A percentile compares a stretch with the other conserved stretches of the same genome.
Conservation (phyloP, 768 basidiomycete species). For the Serpula lacrymans region DNA sequence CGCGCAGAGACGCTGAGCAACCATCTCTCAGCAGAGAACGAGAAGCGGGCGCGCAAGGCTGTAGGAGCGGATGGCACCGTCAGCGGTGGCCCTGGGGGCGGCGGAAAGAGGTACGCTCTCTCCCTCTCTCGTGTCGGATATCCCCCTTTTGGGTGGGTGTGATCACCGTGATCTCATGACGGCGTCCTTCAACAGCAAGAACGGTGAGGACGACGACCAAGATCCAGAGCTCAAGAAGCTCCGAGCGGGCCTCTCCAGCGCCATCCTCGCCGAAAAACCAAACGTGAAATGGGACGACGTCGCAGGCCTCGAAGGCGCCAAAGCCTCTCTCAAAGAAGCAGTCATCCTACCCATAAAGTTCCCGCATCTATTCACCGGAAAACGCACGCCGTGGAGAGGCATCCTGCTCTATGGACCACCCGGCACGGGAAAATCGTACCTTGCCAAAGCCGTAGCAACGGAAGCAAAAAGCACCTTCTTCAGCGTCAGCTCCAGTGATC, state of each 20-base stretch:
- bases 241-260: slow-evolving; percentile 81
- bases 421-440: slow-evolving; percentile 94
- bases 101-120: slow-evolving; percentile 44
- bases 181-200: slow-evolving; percentile 30
- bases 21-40: slow-evolving; percentile 62
- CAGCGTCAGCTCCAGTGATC: slow-evolving; percentile 89
- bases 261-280: slow-evolving; percentile 90
- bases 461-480: slow-evolving; percentile 99
- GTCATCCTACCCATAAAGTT: slow-evolving; percentile 99
- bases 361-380: slow-evolving; percentile 97
- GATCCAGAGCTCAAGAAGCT: slow-evolving; percentile 97
- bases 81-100: slow-evolving; percentile 23
- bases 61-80: slow-evolving; percentile 48
- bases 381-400: slow-evolving; percentile 95
- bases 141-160: too few relatives aligned
- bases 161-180: neutral
- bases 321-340: slow-evolving; percentile 95
- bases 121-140: neutral
- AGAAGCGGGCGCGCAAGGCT: slow-evolving; percentile 49
- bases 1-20: slow-evolving; percentile 91
- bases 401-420: slow-evolving; percentile 97
- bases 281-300: slow-evolving; percentile 99
- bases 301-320: slow-evolving; percentile 92
- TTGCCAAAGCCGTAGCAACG: slow-evolving; percentile 98
- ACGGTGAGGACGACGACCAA: slow-evolving; percentile 58